Evolutionary conservation across 352 stramenopile genomes (phyloP), one percentile per base, ranked within the genome.

Genomic region (Blastocystis sp.): DNA sequence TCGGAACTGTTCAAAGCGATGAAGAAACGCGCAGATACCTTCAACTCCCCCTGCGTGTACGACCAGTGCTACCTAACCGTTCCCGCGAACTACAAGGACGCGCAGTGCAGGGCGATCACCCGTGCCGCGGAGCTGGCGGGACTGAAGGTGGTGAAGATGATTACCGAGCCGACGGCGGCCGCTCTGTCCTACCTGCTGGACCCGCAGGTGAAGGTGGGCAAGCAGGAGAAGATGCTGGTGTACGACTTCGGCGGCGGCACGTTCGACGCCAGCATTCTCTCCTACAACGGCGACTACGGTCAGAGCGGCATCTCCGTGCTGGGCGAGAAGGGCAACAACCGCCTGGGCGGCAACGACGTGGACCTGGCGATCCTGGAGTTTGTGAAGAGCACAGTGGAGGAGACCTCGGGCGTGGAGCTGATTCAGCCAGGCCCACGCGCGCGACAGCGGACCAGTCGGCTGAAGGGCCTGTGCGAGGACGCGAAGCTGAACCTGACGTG

Each of bases 391-490:
- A 91, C 97, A 88, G 98, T 98, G 91, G 97, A 97, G 90, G 95
- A 98, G 90, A 94, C 98, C 62, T 93, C 90, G 28, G 95, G 94
- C 84, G 96, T 98, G 69, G 95, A 98, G 90, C 91, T 98, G 1
- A 81, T 81, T 65, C 53, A 21, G 11, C 48, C 48, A 0, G 38
- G 48, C 3, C 41, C 38, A 23, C 34, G 21, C 28, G 11, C 10
- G n/a, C 48, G 48, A 19, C 71, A 53, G 14, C 23, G 66, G 45
- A 28, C 19, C 1, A 81, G 28, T 1, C 19, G 11, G 53, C 52
- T 81, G 9, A 64, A 65, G 1, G 41, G 38, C 19, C 38, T 62
- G 23, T 67, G 71, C n/a, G 71, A 81, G 60, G 23, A 66, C 7
- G 60, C 23, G n/a, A 81, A 81, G 28, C 45, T 81, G 2, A 59